phyloP scores from a whole-genome alignment of 2,329 filamentous ascomycete species.

The Hymenoscyphus linearis region DNA sequence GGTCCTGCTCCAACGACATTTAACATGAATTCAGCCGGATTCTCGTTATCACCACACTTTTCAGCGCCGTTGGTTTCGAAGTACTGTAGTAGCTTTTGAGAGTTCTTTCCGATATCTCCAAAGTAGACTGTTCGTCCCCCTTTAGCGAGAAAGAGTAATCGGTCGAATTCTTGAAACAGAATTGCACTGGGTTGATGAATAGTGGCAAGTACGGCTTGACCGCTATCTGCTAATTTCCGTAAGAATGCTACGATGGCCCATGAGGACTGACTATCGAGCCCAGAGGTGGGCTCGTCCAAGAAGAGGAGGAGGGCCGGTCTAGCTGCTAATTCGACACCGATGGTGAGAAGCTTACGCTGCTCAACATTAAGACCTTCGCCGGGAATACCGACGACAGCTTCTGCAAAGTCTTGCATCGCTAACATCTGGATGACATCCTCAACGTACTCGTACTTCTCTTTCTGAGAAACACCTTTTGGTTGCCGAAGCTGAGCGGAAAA shows the following conservation, averaged over 20 bases:
- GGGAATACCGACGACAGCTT: slow-evolving; percentile 85
- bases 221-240: slow-evolving; percentile 82
- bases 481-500: slow-evolving; percentile 87
- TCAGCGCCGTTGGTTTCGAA: slow-evolving; percentile 69
- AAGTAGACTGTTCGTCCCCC: slow-evolving; percentile 80
- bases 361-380: slow-evolving; percentile 78
- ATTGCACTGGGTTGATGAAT: slow-evolving; percentile 94
- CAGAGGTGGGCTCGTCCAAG: slow-evolving; percentile 91
- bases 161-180: slow-evolving; percentile 86
- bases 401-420: slow-evolving; percentile 86
- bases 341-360: slow-evolving; percentile 74
- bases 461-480: slow-evolving; percentile 62
- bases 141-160: slow-evolving; percentile 70
- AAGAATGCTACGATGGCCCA: slow-evolving; percentile 88
- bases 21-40: slow-evolving; percentile 72
- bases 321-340: slow-evolving; percentile 91
- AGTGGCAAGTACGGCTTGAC: slow-evolving; percentile 88
- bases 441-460: slow-evolving; percentile 83
- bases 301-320: slow-evolving; percentile 87
- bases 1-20: slow-evolving; percentile 54
- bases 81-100: slow-evolving; percentile 45
- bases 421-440: slow-evolving; percentile 87
- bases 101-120: slow-evolving; percentile 61
- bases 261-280: slow-evolving; percentile 88
- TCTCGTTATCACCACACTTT: slow-evolving; percentile 62